Conservation (phyloP, 1,284 basidiomycete genomes). For the Phellopilus nigrolimitatus region DNA sequence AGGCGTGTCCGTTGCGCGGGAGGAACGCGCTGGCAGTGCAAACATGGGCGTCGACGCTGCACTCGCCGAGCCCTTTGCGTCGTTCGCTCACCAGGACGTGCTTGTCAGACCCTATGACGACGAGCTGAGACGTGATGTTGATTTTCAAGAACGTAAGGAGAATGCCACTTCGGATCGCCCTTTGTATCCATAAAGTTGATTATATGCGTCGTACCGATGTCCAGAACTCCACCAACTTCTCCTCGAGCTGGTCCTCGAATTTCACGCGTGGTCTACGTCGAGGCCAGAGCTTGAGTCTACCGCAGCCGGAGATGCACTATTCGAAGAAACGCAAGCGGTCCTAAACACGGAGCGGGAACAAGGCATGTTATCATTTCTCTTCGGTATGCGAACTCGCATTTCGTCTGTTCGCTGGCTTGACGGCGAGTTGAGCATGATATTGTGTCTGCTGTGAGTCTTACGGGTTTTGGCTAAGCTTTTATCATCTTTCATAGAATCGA, state of each 20-base stretch:
- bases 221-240: conserved; percentile 18
- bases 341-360: conserved; percentile 31
- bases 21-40: background rate
- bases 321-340: conserved; percentile 25
- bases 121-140: conserved; percentile 22
- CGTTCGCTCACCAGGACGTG: conserved; percentile 12
- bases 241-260: conserved; percentile 16
- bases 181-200: background rate
- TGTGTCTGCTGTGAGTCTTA: background rate
- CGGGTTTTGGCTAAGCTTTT: background rate
- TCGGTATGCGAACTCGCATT: conserved; percentile 20
- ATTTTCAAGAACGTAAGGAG: conserved; percentile 31
- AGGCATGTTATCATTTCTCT: conserved; percentile 34
- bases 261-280: conserved; percentile 18
- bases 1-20: background rate
- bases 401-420: background rate
- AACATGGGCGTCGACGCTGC: background rate
- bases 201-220: conserved; percentile 15
- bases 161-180: background rate
- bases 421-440: background rate
- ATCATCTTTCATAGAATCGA: conserved; percentile 18
- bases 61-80: conserved; percentile 10
- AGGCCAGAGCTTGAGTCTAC: conserved; percentile 15
- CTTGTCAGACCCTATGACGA: conserved; percentile 7
- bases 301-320: conserved; percentile 22